Percentiles rank a stretch among this genome's conserved stretches.
Evolutionary conservation across 2,329 filamentous ascomycete genomes (phyloP).

Genomic region (Elsinoe ampelina): DNA sequence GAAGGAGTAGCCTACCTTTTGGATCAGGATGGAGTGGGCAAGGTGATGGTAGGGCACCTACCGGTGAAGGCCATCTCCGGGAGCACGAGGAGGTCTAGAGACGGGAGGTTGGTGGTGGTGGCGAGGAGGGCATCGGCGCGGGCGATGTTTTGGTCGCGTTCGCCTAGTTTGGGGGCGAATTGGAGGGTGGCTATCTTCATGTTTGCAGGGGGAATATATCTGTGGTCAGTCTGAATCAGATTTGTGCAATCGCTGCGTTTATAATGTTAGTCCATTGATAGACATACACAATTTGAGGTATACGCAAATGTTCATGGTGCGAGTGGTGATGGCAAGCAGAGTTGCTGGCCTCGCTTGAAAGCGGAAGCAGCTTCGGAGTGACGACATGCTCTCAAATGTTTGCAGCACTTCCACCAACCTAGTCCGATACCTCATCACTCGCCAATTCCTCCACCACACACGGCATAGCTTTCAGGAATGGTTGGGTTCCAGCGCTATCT

Average conservation of each 20-base stretch:
- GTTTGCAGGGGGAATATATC: not conserved
- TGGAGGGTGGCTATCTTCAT: slow-evolving; percentile 65
- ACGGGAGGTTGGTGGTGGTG: slow-evolving; percentile 23
- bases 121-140: slow-evolving; percentile 56
- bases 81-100: slow-evolving; percentile 62
- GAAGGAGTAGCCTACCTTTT: slow-evolving; percentile 62
- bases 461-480: no score
- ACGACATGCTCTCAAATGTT: slow-evolving; percentile 7
- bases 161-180: slow-evolving; percentile 61
- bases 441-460: no score
- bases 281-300: not conserved
- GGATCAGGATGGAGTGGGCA: not conserved
- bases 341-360: not conserved
- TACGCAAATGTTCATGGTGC: not conserved
- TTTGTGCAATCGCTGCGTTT: no score
- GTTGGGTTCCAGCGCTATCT: not conserved
- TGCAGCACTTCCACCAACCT: not conserved
- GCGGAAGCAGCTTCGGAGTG: not conserved
- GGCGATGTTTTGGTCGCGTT: slow-evolving; percentile 60
- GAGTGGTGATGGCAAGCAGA: not conserved
- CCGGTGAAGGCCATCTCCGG: slow-evolving; percentile 70
- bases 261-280: no score
- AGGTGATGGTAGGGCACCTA: slow-evolving; percentile 26
- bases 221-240: no score
- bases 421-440: no score